Evolutionary conservation across 169 alveolate genomes (phyloP), one percentile per base, ranked within the genome.

Genomic region (Cryptosporidium canis): DNA sequence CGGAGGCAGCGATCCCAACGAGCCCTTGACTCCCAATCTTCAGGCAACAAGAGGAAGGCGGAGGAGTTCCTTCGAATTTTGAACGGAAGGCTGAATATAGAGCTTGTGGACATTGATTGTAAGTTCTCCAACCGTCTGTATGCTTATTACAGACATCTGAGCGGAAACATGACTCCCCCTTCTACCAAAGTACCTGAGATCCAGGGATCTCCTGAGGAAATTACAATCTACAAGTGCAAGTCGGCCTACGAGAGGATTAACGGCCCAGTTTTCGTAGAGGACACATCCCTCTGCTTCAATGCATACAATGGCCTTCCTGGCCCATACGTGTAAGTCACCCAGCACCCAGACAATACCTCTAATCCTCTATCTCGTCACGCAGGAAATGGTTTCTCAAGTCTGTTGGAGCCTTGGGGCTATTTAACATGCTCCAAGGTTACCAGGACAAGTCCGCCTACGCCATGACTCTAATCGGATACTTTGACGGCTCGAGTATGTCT

Each of bases 251-350:
- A 90, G 64, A 67, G 92, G 58, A 90, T 87, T 56, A 90, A 90
- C 43, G 85, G 83, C 7, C 96, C 97, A 27, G 95, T 95, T 33
- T 83, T 97, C 41, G 92, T 92, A 12, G 99, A 97, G 83, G 99
- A 97, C 87, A 96, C 98, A 11, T 95, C 96, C 1, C 93, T 97
- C 21, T 95, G 98, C 91, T 97, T 95, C 91, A 94, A 96, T 83
- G 97, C 98, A 3, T 90, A 93, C 31, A 91, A 92, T 33, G 98
- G 98, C 51, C 94, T 97, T 56, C 99, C 99, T 18, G 99, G 99
- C 1, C 98, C 98, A 16, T 97, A 96, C 83, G 95, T 97, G 97
- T 95, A 94, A 68, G 90, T 77, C 58, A 6, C 24, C 24, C 33
- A 4, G 24, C n/a, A 51, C 27, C 1, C n/a, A 3, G 43, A 33